A percentile compares a stretch with the other conserved stretches of the same genome.
Evolutionary conservation across 495 filamentous ascomycete species (phyloP).

Genomic region (Talaromyces adpressus): DNA sequence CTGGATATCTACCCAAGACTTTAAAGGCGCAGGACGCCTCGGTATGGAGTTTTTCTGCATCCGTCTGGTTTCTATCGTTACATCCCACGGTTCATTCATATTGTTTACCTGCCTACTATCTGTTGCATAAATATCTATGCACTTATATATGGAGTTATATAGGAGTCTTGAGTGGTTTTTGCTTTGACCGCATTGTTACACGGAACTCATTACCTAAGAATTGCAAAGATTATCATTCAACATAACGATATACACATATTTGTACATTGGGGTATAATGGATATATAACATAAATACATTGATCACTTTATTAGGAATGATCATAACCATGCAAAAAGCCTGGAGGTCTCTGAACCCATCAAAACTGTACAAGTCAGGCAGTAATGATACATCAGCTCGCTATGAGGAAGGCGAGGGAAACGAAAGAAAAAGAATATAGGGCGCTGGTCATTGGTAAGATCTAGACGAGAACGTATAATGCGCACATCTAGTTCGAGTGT

Average conservation of each 20-base stretch:
- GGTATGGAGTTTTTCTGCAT: background rate
- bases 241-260: background rate
- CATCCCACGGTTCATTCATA: background rate
- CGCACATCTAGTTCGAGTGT: conserved; percentile 41
- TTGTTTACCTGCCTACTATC: background rate
- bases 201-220: background rate
- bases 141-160: background rate
- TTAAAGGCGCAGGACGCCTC: background rate
- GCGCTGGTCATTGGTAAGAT: background rate
- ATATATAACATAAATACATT: background rate
- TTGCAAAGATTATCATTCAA: background rate
- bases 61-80: background rate
- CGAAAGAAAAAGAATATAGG: background rate
- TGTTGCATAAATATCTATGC: background rate
- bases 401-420: background rate
- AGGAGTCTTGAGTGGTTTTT: background rate
- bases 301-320: background rate
- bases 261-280: background rate
- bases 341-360: background rate
- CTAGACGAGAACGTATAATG: conserved; percentile 50
- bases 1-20: background rate
- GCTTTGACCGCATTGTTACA: background rate
- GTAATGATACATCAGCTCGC: background rate
- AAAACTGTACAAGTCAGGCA: background rate
- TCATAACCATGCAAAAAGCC: background rate